Evolutionary conservation across 805 yeast genomes (phyloP).

Genomic region (Candida silvicultrix): DNA sequence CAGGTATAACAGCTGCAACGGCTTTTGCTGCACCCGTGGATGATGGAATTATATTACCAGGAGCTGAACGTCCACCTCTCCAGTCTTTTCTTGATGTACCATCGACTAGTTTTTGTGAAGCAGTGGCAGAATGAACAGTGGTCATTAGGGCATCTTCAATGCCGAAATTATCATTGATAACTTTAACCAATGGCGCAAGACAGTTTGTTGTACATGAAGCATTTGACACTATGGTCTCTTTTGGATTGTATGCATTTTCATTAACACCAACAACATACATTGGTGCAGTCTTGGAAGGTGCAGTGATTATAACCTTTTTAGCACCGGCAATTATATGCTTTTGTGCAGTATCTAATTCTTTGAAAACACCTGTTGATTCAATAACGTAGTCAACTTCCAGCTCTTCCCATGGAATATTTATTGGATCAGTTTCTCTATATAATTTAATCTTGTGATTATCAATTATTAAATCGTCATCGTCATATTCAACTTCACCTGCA

Average conservation of each 20-base stretch:
- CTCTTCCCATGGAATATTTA: slow-evolving; percentile 82
- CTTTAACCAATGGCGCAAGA: slow-evolving; percentile 91
- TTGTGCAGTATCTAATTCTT: slow-evolving; percentile 70
- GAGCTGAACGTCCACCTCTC: slow-evolving; percentile 98
- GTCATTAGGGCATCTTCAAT: slow-evolving; percentile 93
- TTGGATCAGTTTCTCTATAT: slow-evolving; percentile 81
- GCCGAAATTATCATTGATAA: slow-evolving; percentile 78
- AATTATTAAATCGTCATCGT: slow-evolving; percentile 56
- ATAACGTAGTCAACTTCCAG: slow-evolving; percentile 79
- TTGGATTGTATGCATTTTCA: slow-evolving; percentile 70
- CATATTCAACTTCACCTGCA: slow-evolving; percentile 63
- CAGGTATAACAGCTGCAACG: slow-evolving; percentile 92
- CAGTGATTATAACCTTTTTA: slow-evolving; percentile 91
- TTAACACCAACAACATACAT: slow-evolving; percentile 94
- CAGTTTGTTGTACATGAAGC: slow-evolving; percentile 97
- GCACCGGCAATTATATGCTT: slow-evolving; percentile 89
- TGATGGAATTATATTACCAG: slow-evolving; percentile 92
- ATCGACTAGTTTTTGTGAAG: slow-evolving; percentile 94
- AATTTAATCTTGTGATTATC: slow-evolving; percentile 63
- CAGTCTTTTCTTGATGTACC: slow-evolving; percentile 98
- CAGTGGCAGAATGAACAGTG: slow-evolving; percentile 93
- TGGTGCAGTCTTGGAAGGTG: slow-evolving; percentile 92
- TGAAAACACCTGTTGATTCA: slow-evolving; percentile 95
- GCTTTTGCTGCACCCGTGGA: slow-evolving; percentile 98
- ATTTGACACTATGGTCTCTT: slow-evolving; percentile 74